These are phyloP conservation scores for Avena insularis DNA, from an alignment of 176 grass and related monocot species.

Conservation along the genomic window DNA sequence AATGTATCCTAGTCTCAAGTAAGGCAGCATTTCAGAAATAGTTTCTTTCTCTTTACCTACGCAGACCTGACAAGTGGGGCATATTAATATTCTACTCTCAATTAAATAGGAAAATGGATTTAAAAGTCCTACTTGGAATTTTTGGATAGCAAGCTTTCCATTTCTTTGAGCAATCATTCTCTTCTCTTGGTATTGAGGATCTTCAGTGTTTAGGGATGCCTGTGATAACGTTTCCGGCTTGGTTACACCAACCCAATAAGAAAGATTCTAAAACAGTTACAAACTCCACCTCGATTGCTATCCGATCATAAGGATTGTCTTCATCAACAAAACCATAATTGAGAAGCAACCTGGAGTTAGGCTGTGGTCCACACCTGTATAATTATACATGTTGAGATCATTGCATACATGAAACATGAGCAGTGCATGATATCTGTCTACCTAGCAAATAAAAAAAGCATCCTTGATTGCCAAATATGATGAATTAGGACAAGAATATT, in stretches of 20 bases:
- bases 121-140: constrained; percentile 70
- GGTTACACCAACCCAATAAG: constrained; percentile 41
- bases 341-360: constrained; percentile 93
- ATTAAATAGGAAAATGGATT: constrained; percentile 34
- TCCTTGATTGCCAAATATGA: constrained; percentile 27
- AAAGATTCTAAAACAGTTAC: constrained; percentile 20
- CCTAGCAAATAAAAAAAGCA: constrained; percentile 18
- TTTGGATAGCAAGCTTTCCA: constrained; percentile 93
- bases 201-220: constrained; percentile 94
- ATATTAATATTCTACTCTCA: constrained; percentile 38
- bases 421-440: constrained; percentile 14
- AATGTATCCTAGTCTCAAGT: constrained; percentile 88
- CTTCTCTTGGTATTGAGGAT: constrained; percentile 99
- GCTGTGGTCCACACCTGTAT: constrained; percentile 97
- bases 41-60: constrained; percentile 90
- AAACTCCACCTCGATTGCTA: constrained; percentile 76
- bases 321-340: constrained; percentile 99
- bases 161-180: constrained; percentile 99
- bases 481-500: constrained; percentile 25
- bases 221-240: constrained; percentile 46
- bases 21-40: constrained; percentile 92
- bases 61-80: constrained; percentile 60
- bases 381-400: constrained; percentile 57
- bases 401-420: constrained; percentile 24
- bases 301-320: constrained; percentile 95